phyloP scores from a whole-genome alignment of 805 yeast genomes.

The Geotrichum ghanense region DNA sequence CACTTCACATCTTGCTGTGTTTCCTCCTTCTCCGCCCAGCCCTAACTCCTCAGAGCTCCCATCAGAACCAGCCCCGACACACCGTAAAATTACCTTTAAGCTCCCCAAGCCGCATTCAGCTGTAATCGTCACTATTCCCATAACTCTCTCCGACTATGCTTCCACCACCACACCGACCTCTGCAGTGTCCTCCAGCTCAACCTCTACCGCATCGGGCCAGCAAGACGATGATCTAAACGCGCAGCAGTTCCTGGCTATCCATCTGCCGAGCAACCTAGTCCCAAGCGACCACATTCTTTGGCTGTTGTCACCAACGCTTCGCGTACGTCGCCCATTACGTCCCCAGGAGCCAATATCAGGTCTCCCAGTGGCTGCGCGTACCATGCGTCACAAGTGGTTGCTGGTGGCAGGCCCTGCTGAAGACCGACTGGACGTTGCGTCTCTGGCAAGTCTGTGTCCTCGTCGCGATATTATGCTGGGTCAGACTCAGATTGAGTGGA shows the following conservation, averaged over 20 bases:
- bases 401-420: neutral
- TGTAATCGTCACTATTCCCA: neutral
- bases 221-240: neutral
- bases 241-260: neutral
- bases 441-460: neutral
- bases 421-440: neutral
- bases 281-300: neutral
- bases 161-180: too few relatives aligned
- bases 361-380: neutral
- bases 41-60: too few relatives aligned
- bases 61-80: neutral
- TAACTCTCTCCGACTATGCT: too few relatives aligned
- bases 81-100: neutral
- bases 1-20: neutral
- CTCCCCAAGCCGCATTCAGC: neutral
- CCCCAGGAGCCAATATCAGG: neutral
- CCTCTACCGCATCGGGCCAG: too few relatives aligned
- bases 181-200: too few relatives aligned
- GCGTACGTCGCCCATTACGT: neutral
- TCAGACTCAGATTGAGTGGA: neutral
- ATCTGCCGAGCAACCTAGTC: neutral
- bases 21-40: neutral
- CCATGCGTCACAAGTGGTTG: neutral
- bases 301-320: neutral
- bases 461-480: constrained; percentile 1